These are phyloP conservation scores for Oleoguttula mirabilis DNA, from an alignment of 495 filamentous ascomycete genomes.

Conservation along the genomic window DNA sequence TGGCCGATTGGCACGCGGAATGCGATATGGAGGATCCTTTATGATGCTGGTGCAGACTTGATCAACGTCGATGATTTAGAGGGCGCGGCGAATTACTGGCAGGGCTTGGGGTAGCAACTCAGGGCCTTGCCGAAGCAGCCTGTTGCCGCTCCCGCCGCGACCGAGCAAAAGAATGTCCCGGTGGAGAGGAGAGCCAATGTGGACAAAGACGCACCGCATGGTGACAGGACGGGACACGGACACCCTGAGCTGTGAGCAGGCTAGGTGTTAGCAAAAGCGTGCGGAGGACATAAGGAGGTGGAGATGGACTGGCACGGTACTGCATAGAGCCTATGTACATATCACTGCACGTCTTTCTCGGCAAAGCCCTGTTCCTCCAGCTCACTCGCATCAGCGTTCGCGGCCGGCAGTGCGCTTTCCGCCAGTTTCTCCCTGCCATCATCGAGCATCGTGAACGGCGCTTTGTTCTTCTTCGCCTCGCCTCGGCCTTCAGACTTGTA, in stretches of 20 bases:
- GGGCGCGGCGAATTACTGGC: conserved; percentile 31
- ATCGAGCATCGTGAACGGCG: conserved; percentile 49
- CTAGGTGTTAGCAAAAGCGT: background rate
- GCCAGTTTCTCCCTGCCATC: conserved; percentile 38
- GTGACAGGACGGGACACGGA: too few species aligned
- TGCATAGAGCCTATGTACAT: too few species aligned
- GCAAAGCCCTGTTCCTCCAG: conserved; percentile 7
- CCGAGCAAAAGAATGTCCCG: too few species aligned
- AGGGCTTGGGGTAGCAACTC: conserved; percentile 10
- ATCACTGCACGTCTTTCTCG: conserved; percentile 11
- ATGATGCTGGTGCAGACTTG: conserved; percentile 28
- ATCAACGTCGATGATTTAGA: conserved; percentile 33
- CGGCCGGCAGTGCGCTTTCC: conserved; percentile 22
- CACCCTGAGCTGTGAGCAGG: too few species aligned
- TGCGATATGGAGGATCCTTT: conserved; percentile 28
- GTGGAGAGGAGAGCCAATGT: too few species aligned
- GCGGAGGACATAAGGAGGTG: background rate
- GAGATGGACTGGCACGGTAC: too few species aligned
- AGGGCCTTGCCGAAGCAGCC: too few species aligned
- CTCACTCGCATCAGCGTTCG: background rate
- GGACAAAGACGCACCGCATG: too few species aligned
- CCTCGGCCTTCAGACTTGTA: conserved; percentile 55
- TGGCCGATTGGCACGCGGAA: conserved; percentile 30
- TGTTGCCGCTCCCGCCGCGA: too few species aligned
- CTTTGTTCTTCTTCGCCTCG: conserved; percentile 54